These are phyloP conservation scores for Cyberlindnera japonica DNA, from an alignment of 805 yeast genomes.

Conservation along the genomic window DNA sequence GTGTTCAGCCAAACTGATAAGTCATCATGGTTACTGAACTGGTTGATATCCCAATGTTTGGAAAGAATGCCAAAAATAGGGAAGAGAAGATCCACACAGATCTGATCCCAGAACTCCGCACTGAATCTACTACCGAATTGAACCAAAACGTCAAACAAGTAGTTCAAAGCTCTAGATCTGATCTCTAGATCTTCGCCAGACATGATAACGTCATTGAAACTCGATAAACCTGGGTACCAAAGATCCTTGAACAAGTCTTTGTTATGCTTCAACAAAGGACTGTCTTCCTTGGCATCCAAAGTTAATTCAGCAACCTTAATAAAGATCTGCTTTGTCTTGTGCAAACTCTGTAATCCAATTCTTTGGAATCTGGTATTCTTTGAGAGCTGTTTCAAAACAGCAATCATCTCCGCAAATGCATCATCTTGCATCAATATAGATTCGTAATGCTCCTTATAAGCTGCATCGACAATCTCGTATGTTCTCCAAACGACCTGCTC, in stretches of 20 bases:
- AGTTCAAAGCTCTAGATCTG: conserved; percentile 80
- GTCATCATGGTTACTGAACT: conserved; percentile 72
- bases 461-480: conserved; percentile 56
- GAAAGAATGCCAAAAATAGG: conserved; percentile 85
- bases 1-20: conserved; percentile 95
- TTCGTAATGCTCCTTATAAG: conserved; percentile 58
- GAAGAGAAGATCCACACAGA: conserved; percentile 75
- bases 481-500: conserved; percentile 63
- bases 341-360: conserved; percentile 75
- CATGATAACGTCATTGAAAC: conserved; percentile 88
- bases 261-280: conserved; percentile 28
- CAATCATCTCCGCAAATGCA: conserved; percentile 54
- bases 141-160: conserved; percentile 75
- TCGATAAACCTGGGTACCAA: conserved; percentile 85
- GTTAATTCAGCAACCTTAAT: conserved; percentile 50
- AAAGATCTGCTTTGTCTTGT: conserved; percentile 61
- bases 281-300: conserved; percentile 26
- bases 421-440: conserved; percentile 69
- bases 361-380: conserved; percentile 83
- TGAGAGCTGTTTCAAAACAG: conserved; percentile 74
- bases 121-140: conserved; percentile 77
- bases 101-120: conserved; percentile 73
- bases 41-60: conserved; percentile 67
- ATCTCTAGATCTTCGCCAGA: conserved; percentile 92
- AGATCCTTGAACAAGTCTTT: conserved; percentile 48